Conservation (phyloP, 768 basidiomycete species). For the Xerocomellus dryophilus region DNA sequence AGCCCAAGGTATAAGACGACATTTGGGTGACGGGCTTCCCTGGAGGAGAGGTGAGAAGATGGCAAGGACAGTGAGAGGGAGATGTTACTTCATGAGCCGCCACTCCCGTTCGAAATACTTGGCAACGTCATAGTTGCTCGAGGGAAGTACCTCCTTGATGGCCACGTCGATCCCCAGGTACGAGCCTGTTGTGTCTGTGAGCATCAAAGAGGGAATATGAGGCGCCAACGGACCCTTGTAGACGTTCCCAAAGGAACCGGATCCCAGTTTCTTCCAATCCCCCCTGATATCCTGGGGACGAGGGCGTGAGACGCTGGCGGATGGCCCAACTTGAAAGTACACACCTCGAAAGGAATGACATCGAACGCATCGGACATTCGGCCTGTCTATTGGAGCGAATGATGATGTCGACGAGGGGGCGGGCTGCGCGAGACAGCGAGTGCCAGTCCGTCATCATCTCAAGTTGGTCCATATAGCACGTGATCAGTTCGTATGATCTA, state of each 20-base stretch:
- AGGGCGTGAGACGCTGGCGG: neutral
- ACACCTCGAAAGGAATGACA: conserved; percentile 81
- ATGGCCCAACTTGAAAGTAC: conserved; percentile 18
- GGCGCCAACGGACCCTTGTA: conserved; percentile 57
- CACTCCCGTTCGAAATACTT: conserved; percentile 99
- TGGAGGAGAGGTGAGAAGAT: conserved; percentile 18
- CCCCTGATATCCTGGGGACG: conserved; percentile 74
- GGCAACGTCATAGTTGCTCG: conserved; percentile 86
- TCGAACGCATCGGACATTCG: conserved; percentile 71
- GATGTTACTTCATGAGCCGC: conserved; percentile 81
- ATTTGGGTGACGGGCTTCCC: conserved; percentile 86
- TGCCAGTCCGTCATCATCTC: neutral
- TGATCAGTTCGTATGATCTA: conserved; percentile 14
- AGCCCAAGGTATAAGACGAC: conserved; percentile 93
- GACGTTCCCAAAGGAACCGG: conserved; percentile 92
- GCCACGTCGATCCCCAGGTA: conserved; percentile 97
- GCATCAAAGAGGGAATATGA: neutral
- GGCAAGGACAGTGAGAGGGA: neutral
- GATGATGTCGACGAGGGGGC: neutral
- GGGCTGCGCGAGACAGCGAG: conserved; percentile 2
- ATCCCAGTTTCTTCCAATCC: conserved; percentile 84
- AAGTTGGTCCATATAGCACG: conserved; percentile 22
- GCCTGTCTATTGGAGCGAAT: neutral
- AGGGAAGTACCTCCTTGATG: conserved; percentile 94
- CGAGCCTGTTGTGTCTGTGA: conserved; percentile 45